Evolutionary conservation across 176 grass and related monocot genomes (phyloP).

Genomic region (Hyparrhenia diplandra): DNA sequence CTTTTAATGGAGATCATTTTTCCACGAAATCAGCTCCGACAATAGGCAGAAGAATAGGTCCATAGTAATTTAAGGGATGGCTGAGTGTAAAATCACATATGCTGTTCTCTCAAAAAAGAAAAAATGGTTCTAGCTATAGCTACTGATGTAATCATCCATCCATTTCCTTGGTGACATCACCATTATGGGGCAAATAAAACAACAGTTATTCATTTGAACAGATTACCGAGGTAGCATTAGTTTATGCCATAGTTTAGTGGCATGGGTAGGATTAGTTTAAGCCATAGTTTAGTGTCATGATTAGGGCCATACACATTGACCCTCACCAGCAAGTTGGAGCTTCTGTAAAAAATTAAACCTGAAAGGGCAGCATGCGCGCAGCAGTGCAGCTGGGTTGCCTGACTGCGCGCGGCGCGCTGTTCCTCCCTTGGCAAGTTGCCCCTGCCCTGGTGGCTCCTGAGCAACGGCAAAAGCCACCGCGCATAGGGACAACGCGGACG

Average conservation of each 20-base stretch:
- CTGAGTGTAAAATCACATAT: too few relatives aligned
- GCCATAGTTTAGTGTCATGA: conserved; percentile 22
- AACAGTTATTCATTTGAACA: background rate
- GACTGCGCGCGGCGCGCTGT: conserved; percentile 28
- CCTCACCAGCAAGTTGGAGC: background rate
- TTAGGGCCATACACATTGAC: conserved; percentile 28
- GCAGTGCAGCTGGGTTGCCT: background rate
- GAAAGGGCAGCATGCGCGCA: background rate
- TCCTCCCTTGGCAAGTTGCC: background rate
- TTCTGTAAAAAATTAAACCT: background rate
- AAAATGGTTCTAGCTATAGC: background rate
- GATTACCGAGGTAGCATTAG: background rate
- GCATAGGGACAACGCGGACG: background rate
- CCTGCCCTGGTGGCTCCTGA: background rate
- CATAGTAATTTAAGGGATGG: too few relatives aligned
- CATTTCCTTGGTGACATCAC: conserved; percentile 37
- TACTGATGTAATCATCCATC: conserved; percentile 44
- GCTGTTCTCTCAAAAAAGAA: too few relatives aligned
- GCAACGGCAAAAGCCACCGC: conserved; percentile 23
- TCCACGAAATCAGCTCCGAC: too few relatives aligned
- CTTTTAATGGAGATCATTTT: too few relatives aligned
- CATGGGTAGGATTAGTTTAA: background rate
- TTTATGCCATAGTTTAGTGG: too few relatives aligned
- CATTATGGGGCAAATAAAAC: conserved; percentile 36
- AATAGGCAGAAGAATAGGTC: too few relatives aligned